Evolutionary conservation across 257 asterid species (phyloP), one percentile per base, ranked within the genome.

Genomic region (Ilex aquifolium): DNA sequence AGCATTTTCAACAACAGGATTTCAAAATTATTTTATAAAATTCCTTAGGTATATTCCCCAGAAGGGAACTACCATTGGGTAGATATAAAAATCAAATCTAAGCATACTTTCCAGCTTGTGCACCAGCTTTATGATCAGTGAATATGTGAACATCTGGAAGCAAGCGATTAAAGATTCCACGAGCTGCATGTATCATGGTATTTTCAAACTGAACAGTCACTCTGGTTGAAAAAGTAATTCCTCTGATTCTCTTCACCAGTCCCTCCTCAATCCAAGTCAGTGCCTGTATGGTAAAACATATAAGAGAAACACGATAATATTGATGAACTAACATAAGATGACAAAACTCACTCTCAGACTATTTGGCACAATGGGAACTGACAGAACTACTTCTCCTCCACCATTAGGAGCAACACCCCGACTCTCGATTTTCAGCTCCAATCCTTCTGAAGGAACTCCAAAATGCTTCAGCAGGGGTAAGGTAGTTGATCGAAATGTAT

Each of bases 201-300:
- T 87, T 81, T 83, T 89, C 97, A 70, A 89, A 83, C 79, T 87
- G 94, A 49, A 65, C 81, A 31, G 95, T 76, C 49, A 92, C 99
- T 72, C 82, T 89, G 39, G 99, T 69, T 44, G 99, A 92, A 76
- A 92, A 92, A 53, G 90, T 71, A 65, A 70, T 69, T 60, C 97
- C 97, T 75, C 97, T 81, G 60, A 92, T 89, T 76, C 94, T 82
- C 87, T 87, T 90, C 68, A 87, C 99, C 96, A 87, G 71, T 69
- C 99, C 99, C 76, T 83, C 96, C 10, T 89, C 97, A 73, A 70
- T 84, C 97, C 97, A 92, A 39, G 79, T 79, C 66, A 81, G 49
- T 61, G 99, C 91, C 97, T 93, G 77, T 56, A 16, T 60, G 40
- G 51, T 30, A 62, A 72, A 56, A 17, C 63, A 40, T 6, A 67